A percentile compares a stretch with the other conserved stretches of the same genome.
Evolutionary conservation across 352 stramenopile genomes (phyloP).

Genomic region (Globisporangium irregulare): DNA sequence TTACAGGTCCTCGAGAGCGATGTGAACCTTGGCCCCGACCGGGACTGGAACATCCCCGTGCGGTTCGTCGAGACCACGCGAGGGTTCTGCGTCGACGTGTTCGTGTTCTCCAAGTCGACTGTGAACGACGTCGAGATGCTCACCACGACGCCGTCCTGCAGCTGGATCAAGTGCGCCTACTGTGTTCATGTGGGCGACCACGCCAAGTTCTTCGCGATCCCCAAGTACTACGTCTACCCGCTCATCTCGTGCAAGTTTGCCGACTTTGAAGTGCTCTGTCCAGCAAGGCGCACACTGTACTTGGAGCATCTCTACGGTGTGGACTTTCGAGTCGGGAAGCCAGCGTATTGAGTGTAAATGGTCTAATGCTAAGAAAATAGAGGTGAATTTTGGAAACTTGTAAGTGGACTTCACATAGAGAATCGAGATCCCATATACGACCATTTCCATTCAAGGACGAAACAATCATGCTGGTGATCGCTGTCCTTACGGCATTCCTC

Average conservation of each 20-base stretch:
- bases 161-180: conserved; percentile 47
- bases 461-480: no score
- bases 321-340: conserved; percentile 30
- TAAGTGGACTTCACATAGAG: no score
- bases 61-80: conserved; percentile 52
- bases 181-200: conserved; percentile 33
- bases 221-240: conserved; percentile 45
- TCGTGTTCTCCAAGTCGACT: conserved; percentile 46
- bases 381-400: no score
- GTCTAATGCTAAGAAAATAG: background rate
- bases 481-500: no score
- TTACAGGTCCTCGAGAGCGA: conserved; percentile 52
- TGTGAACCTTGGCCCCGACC: conserved; percentile 26
- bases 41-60: conserved; percentile 53
- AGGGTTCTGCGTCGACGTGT: conserved; percentile 68
- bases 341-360: background rate
- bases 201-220: conserved; percentile 34
- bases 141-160: conserved; percentile 31
- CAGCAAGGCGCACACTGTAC: conserved; percentile 41
- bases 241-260: conserved; percentile 44
- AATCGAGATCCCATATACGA: no score
- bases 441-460: no score
- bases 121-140: conserved; percentile 33
- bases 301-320: conserved; percentile 54
- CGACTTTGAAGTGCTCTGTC: conserved; percentile 48